These are phyloP conservation scores for Lentinula sp. DNA, from an alignment of 768 basidiomycete genomes.

Conservation along the genomic window DNA sequence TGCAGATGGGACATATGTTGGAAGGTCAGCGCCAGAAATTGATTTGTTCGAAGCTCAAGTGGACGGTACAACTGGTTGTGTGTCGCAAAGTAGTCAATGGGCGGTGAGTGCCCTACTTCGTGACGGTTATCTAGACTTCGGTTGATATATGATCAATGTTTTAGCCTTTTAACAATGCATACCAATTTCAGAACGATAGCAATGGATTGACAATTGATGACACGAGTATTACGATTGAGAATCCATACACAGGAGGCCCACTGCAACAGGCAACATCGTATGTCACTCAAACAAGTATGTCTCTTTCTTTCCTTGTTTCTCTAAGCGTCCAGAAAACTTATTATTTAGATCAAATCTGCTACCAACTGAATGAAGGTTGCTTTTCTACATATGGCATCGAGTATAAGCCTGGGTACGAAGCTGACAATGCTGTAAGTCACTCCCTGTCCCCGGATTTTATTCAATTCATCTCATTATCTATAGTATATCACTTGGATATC, in stretches of 20 bases:
- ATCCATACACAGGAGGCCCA: constrained; percentile 61
- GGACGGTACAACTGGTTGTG: constrained; percentile 16
- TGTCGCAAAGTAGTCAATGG: constrained; percentile 64
- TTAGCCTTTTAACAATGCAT: constrained; percentile 5
- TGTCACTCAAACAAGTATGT: constrained; percentile 45
- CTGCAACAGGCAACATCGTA: constrained; percentile 82
- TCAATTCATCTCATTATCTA: not conserved
- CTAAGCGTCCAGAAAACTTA: not conserved
- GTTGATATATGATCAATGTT: not conserved
- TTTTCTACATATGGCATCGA: constrained; percentile 81
- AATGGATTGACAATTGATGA: constrained; percentile 29
- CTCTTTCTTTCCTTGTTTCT: not conserved
- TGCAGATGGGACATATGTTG: constrained; percentile 39
- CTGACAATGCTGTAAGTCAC: constrained; percentile 53
- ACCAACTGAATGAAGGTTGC: constrained; percentile 52
- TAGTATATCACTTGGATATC: constrained; percentile 87
- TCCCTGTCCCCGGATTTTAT: not conserved
- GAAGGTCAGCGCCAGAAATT: constrained; percentile 50
- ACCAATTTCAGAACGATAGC: not conserved
- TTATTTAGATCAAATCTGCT: constrained; percentile 49
- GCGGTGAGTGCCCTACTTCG: constrained; percentile 27
- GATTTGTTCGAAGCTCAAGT: constrained; percentile 53
- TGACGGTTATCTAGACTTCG: not conserved
- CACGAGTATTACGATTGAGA: constrained; percentile 44
- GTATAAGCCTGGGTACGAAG: constrained; percentile 51